A percentile compares a stretch with the other conserved stretches of the same genome.
These are phyloP conservation scores for Lentinula detonsa DNA, from an alignment of 768 basidiomycete species.

Conservation along the genomic window DNA sequence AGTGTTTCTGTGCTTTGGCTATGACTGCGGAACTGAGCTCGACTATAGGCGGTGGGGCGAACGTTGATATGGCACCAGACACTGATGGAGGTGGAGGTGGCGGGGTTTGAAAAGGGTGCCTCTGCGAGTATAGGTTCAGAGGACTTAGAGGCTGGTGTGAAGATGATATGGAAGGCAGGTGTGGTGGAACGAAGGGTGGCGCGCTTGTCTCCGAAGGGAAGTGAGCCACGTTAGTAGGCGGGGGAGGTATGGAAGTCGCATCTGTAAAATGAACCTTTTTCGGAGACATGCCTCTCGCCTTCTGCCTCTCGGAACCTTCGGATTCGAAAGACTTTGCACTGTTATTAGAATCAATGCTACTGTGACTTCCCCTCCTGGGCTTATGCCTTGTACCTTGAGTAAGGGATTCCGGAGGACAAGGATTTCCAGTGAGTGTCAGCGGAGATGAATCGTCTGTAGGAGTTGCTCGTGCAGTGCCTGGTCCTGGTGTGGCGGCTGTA, in stretches of 20 bases:
- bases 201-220: constrained; percentile 4
- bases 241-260: background rate
- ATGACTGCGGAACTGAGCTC: constrained; percentile 64
- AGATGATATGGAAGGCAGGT: background rate
- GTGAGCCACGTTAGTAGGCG: background rate
- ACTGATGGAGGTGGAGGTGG: constrained; percentile 7
- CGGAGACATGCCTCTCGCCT: constrained; percentile 6
- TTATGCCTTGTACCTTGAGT: constrained; percentile 12
- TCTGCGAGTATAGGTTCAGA: constrained; percentile 12
- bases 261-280: constrained; percentile 8
- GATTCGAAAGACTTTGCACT: background rate
- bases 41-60: constrained; percentile 20
- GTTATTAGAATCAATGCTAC: constrained; percentile 15
- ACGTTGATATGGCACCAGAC: constrained; percentile 4
- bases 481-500: constrained; percentile 70
- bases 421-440: background rate
- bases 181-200: constrained; percentile 9
- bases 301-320: constrained; percentile 6
- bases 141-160: background rate
- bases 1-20: constrained; percentile 83
- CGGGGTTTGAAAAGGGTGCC: constrained; percentile 22
- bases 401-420: constrained; percentile 9
- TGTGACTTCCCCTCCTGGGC: constrained; percentile 20
- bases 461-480: constrained; percentile 15
- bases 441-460: constrained; percentile 7